Evolutionary conservation across 2,329 filamentous ascomycete species (phyloP).

Genomic region (Penicillium hordei): DNA sequence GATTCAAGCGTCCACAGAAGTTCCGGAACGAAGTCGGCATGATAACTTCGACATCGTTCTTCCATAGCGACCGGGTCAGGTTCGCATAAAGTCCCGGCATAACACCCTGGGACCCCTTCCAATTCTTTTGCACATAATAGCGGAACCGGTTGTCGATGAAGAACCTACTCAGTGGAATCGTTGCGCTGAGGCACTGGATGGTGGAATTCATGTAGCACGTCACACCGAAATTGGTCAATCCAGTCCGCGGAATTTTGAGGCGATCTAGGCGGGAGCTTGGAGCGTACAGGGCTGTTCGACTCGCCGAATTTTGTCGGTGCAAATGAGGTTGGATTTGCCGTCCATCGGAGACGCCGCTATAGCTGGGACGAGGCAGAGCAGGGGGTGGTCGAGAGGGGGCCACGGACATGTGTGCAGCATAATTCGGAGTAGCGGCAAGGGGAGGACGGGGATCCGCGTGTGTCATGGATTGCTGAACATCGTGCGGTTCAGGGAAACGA

Average conservation of each 20-base stretch:
- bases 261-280: constrained; percentile 44
- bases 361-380: constrained; percentile 68
- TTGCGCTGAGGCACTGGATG: constrained; percentile 78
- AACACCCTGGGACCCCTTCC: constrained; percentile 64
- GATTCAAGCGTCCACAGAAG: constrained; percentile 64
- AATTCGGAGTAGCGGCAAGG: constrained; percentile 34
- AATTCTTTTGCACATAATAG: constrained; percentile 61
- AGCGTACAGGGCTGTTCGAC: constrained; percentile 45
- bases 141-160: constrained; percentile 65
- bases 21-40: constrained; percentile 63
- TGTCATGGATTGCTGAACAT: constrained; percentile 59
- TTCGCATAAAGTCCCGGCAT: constrained; percentile 63
- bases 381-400: constrained; percentile 66
- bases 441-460: constrained; percentile 37
- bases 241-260: constrained; percentile 62
- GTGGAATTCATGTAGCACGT: constrained; percentile 94
- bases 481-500: constrained; percentile 71
- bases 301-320: constrained; percentile 47
- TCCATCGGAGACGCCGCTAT: constrained; percentile 74
- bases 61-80: constrained; percentile 62
- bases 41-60: constrained; percentile 54
- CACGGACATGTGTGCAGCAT: constrained; percentile 54
- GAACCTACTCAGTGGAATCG: constrained; percentile 60
- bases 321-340: constrained; percentile 47
- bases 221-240: constrained; percentile 75